Conservation (phyloP, 2,329 filamentous ascomycete genomes). For the Alternaria metachromatica region DNA sequence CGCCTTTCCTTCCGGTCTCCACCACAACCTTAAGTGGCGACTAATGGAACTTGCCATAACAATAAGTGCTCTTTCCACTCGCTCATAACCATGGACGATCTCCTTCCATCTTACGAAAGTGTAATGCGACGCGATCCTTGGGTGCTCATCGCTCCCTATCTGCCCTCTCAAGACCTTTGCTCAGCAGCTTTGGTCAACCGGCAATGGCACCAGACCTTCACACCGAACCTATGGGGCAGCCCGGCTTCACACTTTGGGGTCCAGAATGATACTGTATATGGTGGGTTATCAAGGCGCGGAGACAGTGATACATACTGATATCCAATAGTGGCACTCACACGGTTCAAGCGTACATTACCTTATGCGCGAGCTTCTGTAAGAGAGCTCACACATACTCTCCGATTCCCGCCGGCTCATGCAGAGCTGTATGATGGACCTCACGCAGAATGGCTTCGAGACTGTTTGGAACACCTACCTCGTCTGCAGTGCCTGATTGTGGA, state of each 20-base stretch:
- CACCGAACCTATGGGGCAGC: constrained; percentile 67
- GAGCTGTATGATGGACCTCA: constrained; percentile 67
- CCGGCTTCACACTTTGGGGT: constrained; percentile 68
- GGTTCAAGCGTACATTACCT: constrained; percentile 64
- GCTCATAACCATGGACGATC: constrained; percentile 57
- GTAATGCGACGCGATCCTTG: constrained; percentile 63
- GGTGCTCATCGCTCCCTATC: constrained; percentile 63
- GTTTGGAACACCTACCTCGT: constrained; percentile 64
- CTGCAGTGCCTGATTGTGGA: constrained; percentile 67
- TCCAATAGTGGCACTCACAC: constrained; percentile 61
- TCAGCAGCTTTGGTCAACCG: constrained; percentile 62
- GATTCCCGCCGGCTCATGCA: constrained; percentile 65
- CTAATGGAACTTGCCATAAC: neutral
- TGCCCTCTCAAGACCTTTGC: constrained; percentile 63
- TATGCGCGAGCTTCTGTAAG: constrained; percentile 61
- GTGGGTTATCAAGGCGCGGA: constrained; percentile 28
- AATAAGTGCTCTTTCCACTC: neutral
- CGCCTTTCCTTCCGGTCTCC: neutral
- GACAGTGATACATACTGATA: constrained; percentile 11
- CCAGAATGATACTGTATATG: constrained; percentile 66
- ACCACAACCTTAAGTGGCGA: neutral
- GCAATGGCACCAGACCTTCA: constrained; percentile 65
- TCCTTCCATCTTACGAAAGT: constrained; percentile 66
- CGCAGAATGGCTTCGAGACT: constrained; percentile 65
- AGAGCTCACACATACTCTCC: constrained; percentile 66